Percentiles rank a stretch among this genome's conserved stretches.
Conservation (phyloP, 2,329 filamentous ascomycete species). For the Colletotrichum lentis region DNA sequence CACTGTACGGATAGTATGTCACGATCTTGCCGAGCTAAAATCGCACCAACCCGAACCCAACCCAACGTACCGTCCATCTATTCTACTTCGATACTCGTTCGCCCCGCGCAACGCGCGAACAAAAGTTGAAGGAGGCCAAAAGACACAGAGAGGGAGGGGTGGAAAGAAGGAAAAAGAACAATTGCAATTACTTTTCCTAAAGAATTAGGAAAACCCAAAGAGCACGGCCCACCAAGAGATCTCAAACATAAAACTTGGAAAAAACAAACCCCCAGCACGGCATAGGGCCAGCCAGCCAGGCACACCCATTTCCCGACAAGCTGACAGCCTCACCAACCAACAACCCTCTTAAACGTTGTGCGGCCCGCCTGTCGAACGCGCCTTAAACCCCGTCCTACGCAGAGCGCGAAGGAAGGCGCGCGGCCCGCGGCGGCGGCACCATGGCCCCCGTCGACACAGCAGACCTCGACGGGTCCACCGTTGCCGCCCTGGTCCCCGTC, state of each 20-base stretch:
- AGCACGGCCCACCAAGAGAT: not conserved
- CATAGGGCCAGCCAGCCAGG: not conserved
- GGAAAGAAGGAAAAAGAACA: not conserved
- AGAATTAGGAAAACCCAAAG: not conserved
- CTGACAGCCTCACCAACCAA: not conserved
- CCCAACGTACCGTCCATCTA: conserved; percentile 2
- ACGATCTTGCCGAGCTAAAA: conserved; percentile 5
- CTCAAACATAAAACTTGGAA: not conserved
- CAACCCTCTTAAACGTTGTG: not conserved
- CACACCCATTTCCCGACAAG: not conserved
- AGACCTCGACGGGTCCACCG: not conserved
- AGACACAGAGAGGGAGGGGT: not conserved
- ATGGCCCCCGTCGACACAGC: not conserved
- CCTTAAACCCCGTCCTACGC: not conserved
- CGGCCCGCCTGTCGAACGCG: not conserved
- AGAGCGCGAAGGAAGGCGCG: not conserved
- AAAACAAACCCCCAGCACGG: not conserved
- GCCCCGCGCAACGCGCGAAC: not conserved
- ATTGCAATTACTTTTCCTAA: no score
- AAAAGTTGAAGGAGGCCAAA: no score
- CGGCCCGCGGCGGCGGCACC: not conserved
- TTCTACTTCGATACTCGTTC: not conserved
- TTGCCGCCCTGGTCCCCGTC: conserved; percentile 49
- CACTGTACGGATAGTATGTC: not conserved
- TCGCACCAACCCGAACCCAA: conserved; percentile 14